Percentiles rank a stretch among this genome's conserved stretches.
phyloP scores from a whole-genome alignment of 768 basidiomycete species.

The Leccinum ochraceum region DNA sequence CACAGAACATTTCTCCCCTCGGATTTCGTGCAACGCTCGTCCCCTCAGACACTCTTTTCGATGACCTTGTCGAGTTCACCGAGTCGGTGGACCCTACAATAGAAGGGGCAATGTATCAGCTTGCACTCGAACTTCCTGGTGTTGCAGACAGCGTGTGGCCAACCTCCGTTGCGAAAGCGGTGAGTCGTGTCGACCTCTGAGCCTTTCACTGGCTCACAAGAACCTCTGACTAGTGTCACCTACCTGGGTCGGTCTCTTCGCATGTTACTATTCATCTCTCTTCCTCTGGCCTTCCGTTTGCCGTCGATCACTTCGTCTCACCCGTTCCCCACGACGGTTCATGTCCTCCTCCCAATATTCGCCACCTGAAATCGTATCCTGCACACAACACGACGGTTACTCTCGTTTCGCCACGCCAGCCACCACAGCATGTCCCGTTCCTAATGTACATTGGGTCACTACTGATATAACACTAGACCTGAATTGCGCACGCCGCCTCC shows the following conservation, averaged over 20 bases:
- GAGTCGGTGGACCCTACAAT: slow-evolving; percentile 39
- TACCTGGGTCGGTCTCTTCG: slow-evolving; percentile 54
- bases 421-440: slow-evolving; percentile 53
- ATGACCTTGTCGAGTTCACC: slow-evolving; percentile 50
- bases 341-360: slow-evolving; percentile 43
- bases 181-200: slow-evolving; percentile 55
- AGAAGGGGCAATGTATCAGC: slow-evolving; percentile 61
- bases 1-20: slow-evolving; percentile 36
- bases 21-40: slow-evolving; percentile 37
- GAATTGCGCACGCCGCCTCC: slow-evolving; percentile 68
- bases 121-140: slow-evolving; percentile 59
- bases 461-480: slow-evolving; percentile 46
- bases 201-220: slow-evolving; percentile 16
- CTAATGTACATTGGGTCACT: not conserved
- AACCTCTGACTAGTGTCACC: slow-evolving; percentile 59
- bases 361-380: slow-evolving; percentile 24
- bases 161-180: slow-evolving; percentile 39
- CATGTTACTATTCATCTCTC: slow-evolving; percentile 57
- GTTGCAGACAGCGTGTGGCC: slow-evolving; percentile 37
- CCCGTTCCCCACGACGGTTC: slow-evolving; percentile 69
- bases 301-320: slow-evolving; percentile 70
- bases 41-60: slow-evolving; percentile 41
- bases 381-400: slow-evolving; percentile 55
- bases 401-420: slow-evolving; percentile 45
- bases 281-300: slow-evolving; percentile 50